Percentiles rank a stretch among this genome's conserved stretches.
phyloP scores from a whole-genome alignment of 2,329 filamentous ascomycete genomes.

The Paecilomyces sp. region DNA sequence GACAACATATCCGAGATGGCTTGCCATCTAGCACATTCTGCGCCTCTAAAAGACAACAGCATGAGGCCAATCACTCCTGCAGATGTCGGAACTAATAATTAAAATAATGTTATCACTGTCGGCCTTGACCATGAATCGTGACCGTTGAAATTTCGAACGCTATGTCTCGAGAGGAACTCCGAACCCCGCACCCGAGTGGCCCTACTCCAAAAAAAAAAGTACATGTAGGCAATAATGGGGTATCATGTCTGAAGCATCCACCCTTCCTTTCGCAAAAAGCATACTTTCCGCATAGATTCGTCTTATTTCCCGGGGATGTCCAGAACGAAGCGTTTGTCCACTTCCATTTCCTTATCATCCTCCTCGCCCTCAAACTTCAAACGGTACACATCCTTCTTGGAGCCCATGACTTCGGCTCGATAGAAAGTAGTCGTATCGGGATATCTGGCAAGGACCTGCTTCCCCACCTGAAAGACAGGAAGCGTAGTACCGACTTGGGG shows the following conservation, averaged over 20 bases:
- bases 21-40: not conserved
- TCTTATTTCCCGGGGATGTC: constrained; percentile 55
- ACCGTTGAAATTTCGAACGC: not conserved
- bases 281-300: not conserved
- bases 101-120: not conserved
- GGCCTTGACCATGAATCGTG: not conserved
- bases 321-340: constrained; percentile 68
- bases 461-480: constrained; percentile 57
- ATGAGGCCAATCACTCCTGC: not conserved
- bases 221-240: not conserved
- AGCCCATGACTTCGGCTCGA: constrained; percentile 70
- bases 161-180: not conserved
- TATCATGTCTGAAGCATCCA: not conserved
- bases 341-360: constrained; percentile 64
- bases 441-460: constrained; percentile 69
- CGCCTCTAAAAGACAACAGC: not conserved
- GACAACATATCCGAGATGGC: not conserved
- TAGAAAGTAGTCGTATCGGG: constrained; percentile 83
- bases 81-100: not conserved
- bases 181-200: not conserved
- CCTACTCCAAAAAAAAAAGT: constrained; percentile 1
- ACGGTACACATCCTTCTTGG: constrained; percentile 45
- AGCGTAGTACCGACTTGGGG: constrained; percentile 54
- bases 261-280: not conserved
- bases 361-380: constrained; percentile 77